phyloP scores from a whole-genome alignment of 208 protist genomes.

The Herpetomonas samuelpessoai region DNA sequence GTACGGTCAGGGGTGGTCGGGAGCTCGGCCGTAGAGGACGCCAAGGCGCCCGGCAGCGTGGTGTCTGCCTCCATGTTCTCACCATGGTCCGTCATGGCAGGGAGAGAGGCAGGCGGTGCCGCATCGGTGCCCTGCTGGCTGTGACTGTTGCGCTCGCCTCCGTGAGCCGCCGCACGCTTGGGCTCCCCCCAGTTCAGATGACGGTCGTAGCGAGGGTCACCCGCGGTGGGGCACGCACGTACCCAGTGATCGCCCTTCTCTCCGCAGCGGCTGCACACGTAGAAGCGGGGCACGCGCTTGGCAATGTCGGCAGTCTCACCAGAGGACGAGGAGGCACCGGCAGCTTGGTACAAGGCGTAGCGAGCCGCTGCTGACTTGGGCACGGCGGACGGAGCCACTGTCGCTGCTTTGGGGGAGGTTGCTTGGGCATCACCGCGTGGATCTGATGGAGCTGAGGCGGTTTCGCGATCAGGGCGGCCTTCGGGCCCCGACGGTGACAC shows the following conservation, averaged over 20 bases:
- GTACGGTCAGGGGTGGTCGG: too few species aligned
- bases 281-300: conserved; percentile 64
- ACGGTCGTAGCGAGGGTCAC: conserved; percentile 59
- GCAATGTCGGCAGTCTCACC: too few species aligned
- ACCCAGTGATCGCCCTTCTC: conserved; percentile 78
- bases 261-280: conserved; percentile 81
- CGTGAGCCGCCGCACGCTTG: conserved; percentile 44
- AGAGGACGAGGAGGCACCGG: too few species aligned
- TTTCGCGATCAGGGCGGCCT: background rate
- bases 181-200: conserved; percentile 72
- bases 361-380: background rate
- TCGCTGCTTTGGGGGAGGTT: too few species aligned
- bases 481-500: background rate
- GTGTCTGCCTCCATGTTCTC: too few species aligned
- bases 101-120: background rate
- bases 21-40: too few species aligned
- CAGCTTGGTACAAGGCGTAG: too few species aligned
- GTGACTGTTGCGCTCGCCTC: conserved; percentile 4
- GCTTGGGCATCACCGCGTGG: too few species aligned
- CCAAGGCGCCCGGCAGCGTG: too few species aligned
- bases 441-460: too few species aligned
- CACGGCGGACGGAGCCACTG: too few species aligned
- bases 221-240: conserved; percentile 61
- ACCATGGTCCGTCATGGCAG: background rate
- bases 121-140: conserved; percentile 5